Base-by-base conservation (phyloP, 176 grass and related monocot genomes). In the Paspalum notatum region DNA sequence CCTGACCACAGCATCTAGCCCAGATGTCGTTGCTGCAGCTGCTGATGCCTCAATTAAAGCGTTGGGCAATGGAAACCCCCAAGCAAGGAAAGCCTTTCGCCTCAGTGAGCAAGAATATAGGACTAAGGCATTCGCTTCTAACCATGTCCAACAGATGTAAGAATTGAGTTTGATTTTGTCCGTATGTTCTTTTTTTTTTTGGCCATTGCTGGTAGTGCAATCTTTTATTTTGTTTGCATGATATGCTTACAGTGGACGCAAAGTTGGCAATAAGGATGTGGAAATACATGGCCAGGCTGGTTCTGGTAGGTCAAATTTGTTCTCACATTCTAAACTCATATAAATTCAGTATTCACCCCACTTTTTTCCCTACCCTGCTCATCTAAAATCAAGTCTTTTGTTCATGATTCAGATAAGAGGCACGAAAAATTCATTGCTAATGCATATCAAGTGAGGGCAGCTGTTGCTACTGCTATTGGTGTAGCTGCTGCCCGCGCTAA, bases 401-500 rank as follows among this genome's bases (percentile, higher is more conserved):
- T 22, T 85, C 63, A 75, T 83, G 41, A 32, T 68, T 71, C 57
- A 71, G 77, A 84, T 81, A 78, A 75, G 44, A 63, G 70, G 79
- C 79, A 84, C 41, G 87, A 84, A 71, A 91, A 80, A 48, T 84
- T 90, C 54, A 79, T 59, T 64, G 84, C 82, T 72, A 86, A 83
- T 13, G 73, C 86, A 77, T 95, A 90, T 85, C 90, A 77, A 91
- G 77, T 90, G 50, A 95, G 85, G 86, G 90, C 97, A 76, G 86
- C 92, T 52, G 88, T 91, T 75, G 92, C 86, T 70, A 96, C 92
- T 83, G 87, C 91, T 76, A 44, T 99, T 63, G 93, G 93, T 72
- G 86, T 88, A 86, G 84, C 90, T 83, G 93, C 86, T 71, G 97
- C 93, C 80, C 97, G 64, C 73, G 93, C 97, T 73, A 99, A 99